Evolutionary conservation across 2,329 filamentous ascomycete genomes (phyloP), one percentile per base, ranked within the genome.

Genomic region (Fusarium poae): DNA sequence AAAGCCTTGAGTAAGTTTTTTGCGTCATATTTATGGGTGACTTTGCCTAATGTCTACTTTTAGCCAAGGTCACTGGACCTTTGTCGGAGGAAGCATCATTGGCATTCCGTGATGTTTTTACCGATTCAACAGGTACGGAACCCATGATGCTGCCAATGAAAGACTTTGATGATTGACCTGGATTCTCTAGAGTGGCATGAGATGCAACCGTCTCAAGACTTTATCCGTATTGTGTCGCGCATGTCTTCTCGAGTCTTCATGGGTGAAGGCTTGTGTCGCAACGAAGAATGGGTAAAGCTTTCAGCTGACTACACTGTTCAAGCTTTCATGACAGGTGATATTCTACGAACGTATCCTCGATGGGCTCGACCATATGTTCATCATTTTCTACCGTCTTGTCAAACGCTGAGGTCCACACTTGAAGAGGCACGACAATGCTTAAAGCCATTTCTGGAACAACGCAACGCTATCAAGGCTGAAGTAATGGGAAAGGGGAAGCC

Each of bases 401-500:
- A 34, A 18, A 34, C 16, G 32, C 13, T 34, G 16, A 16, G 32
- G 16, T 1, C 32, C 15, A 6, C 1, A 3, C 16, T 18, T 6
- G 32, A 34, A 18, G 32, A 18, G 15, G 32, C 32, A 16, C 32
- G 32, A 10, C 32, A 34, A 34, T 16, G 32, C 32, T 16, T 34
- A 16, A 34, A 34, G 32, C 32, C 32, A 16, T 34, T 34, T 18
- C 3, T 34, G 32, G 32, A 34, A 34, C 16, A 34, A 34, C 32
- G 32, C 16, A 18, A 34, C 32, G 32, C 32, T 18, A 34, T 34
- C 15, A 34, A 34, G 32, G 16, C 32, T 9, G 16, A 25, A 79
- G 87, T 65, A 65, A 79, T 21, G 77, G 78, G 4, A 85, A 84
- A 70, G 75, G 88, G 23, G 72, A 78, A 9, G 76, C 79, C 42